Evolutionary conservation across 257 asterid genomes (phyloP).

Genomic region (Apocynum venetum): DNA sequence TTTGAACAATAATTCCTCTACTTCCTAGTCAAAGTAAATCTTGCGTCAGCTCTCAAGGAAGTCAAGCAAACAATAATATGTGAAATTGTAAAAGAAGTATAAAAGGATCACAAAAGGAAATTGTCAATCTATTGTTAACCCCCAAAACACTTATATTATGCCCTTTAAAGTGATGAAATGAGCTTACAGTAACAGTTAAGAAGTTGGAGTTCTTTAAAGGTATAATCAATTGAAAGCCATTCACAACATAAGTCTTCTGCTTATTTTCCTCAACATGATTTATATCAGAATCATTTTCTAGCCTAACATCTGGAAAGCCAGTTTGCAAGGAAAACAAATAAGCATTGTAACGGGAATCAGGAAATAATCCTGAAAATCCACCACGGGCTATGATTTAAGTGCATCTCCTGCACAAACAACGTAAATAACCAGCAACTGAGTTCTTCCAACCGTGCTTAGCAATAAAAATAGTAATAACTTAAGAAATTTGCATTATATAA

Average conservation of each 20-base stretch:
- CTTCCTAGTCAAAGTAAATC: background rate
- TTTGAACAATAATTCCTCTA: background rate
- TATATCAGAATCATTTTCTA: slow-evolving; percentile 51
- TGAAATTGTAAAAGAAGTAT: background rate
- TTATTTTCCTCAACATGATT: background rate
- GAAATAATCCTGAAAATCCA: slow-evolving; percentile 80
- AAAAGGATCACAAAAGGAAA: background rate
- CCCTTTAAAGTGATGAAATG: too few species aligned
- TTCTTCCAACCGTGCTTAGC: background rate
- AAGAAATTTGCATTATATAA: too few species aligned
- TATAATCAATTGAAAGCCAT: slow-evolving; percentile 60
- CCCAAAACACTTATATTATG: too few species aligned
- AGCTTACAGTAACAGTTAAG: slow-evolving; percentile 45
- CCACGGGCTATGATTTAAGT: slow-evolving; percentile 74
- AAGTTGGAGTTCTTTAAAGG: slow-evolving; percentile 29
- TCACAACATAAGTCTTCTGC: slow-evolving; percentile 39
- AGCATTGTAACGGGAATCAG: slow-evolving; percentile 60
- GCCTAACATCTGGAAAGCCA: slow-evolving; percentile 53
- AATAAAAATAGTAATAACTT: background rate
- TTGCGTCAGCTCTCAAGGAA: background rate
- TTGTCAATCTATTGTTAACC: background rate
- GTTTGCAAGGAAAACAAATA: slow-evolving; percentile 30
- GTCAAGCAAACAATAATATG: background rate
- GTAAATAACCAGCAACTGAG: background rate
- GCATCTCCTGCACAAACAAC: slow-evolving; percentile 44